These are phyloP conservation scores for Hyaloscypha finlandica DNA, from an alignment of 495 filamentous ascomycete genomes.

Conservation along the genomic window DNA sequence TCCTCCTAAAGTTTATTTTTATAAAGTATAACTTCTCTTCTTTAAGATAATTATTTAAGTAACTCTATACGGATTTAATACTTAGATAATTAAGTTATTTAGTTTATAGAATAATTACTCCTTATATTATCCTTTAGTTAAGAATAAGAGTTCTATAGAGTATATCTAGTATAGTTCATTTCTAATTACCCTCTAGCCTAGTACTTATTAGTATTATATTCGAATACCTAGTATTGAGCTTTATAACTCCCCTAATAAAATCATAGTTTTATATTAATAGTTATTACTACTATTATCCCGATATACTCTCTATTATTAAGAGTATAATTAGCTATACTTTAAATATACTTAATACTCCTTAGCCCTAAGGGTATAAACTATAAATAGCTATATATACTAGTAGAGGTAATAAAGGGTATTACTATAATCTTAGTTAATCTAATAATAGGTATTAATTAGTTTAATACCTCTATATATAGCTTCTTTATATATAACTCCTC, in stretches of 20 bases:
- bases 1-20: no score
- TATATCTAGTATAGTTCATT: neutral
- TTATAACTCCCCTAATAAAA: neutral
- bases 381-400: no score
- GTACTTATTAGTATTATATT: neutral
- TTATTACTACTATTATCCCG: neutral
- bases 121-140: neutral
- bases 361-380: no score
- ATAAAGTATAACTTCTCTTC: no score
- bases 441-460: no score
- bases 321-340: neutral
- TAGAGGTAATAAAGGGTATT: no score
- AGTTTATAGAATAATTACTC: neutral
- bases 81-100: neutral
- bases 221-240: neutral
- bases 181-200: neutral
- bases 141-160: neutral
- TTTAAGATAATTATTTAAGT: no score
- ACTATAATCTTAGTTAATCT: no score
- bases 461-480: no score
- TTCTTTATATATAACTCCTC: no score
- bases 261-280: neutral
- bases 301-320: neutral
- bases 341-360: neutral
- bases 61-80: no score